Conservation (phyloP, 2,329 filamentous ascomycete genomes). For the Colletotrichum tamarilloi region DNA sequence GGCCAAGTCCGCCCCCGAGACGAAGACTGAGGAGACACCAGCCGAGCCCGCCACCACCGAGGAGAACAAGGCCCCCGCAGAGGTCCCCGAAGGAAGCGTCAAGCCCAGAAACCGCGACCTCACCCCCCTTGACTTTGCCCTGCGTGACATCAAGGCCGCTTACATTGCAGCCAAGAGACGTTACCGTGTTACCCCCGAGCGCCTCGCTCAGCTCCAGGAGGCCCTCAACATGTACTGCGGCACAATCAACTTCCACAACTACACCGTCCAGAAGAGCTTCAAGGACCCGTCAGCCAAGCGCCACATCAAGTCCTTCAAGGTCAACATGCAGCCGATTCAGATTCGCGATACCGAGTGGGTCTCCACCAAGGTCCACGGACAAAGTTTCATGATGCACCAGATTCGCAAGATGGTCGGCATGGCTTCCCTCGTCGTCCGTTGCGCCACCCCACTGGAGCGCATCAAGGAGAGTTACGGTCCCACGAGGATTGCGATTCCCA, state of each 20-base stretch:
- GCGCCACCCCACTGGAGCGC: conserved; percentile 77
- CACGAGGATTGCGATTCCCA: conserved; percentile 86
- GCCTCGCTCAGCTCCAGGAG: conserved; percentile 80
- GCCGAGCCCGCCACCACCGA: conserved; percentile 26
- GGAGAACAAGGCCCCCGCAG: conserved; percentile 34
- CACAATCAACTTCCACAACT: conserved; percentile 96
- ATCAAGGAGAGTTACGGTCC: conserved; percentile 80
- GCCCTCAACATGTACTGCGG: conserved; percentile 82
- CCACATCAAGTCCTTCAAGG: conserved; percentile 91
- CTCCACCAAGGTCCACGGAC: conserved; percentile 93
- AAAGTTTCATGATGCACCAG: conserved; percentile 99
- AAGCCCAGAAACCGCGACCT: conserved; percentile 56
- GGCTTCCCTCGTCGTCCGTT: conserved; percentile 85
- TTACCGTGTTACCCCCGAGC: conserved; percentile 81
- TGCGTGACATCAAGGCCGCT: conserved; percentile 81
- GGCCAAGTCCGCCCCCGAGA: conserved; percentile 41
- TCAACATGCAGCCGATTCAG: conserved; percentile 79
- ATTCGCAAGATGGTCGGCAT: conserved; percentile 99
- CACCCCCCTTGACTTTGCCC: conserved; percentile 69
- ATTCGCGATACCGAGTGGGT: conserved; percentile 96
- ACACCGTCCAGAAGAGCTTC: conserved; percentile 89
- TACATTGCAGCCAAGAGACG: conserved; percentile 85
- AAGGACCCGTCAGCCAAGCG: conserved; percentile 87
- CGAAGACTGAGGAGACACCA: conserved; percentile 37
- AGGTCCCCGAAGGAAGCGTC: conserved; percentile 40